Conservation (phyloP, 106 monocot genomes). For the Acanthochlamys bracteata region DNA sequence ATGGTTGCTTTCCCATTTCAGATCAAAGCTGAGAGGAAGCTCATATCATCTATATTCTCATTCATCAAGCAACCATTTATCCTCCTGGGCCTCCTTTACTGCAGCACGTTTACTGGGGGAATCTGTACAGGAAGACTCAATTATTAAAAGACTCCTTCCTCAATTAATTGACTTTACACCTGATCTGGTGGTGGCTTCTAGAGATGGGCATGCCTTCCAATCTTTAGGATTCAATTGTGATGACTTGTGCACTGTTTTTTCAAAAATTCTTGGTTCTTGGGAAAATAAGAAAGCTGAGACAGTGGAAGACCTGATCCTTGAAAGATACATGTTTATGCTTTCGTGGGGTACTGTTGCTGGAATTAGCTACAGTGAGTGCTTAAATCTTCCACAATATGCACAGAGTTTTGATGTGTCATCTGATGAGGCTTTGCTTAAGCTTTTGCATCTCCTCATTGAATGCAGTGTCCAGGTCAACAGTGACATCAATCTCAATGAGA, state of each 20-base stretch:
- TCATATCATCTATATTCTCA: constrained; percentile 17
- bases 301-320: constrained; percentile 62
- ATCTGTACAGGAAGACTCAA: constrained; percentile 24
- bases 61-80: constrained; percentile 31
- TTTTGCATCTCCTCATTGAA: constrained; percentile 29
- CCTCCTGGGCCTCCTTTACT: constrained; percentile 44
- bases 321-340: constrained; percentile 79
- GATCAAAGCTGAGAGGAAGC: constrained; percentile 54
- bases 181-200: constrained; percentile 10
- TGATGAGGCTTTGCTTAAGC: constrained; percentile 30
- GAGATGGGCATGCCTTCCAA: constrained; percentile 23
- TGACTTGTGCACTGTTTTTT: constrained; percentile 35
- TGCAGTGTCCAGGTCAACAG: constrained; percentile 10
- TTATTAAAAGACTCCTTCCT: constrained; percentile 38
- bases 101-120: constrained; percentile 32
- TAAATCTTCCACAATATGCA: constrained; percentile 8
- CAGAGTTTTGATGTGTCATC: constrained; percentile 22
- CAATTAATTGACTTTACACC: constrained; percentile 69
- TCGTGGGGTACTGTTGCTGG: constrained; percentile 61
- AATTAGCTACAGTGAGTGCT: constrained; percentile 9
- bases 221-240: constrained; percentile 35
- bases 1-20: constrained; percentile 73
- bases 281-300: constrained; percentile 57
- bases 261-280: constrained; percentile 66
- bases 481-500: constrained; percentile 17